Evolutionary conservation across 2,329 filamentous ascomycete genomes (phyloP).

Genomic region (Clonostachys chloroleuca): DNA sequence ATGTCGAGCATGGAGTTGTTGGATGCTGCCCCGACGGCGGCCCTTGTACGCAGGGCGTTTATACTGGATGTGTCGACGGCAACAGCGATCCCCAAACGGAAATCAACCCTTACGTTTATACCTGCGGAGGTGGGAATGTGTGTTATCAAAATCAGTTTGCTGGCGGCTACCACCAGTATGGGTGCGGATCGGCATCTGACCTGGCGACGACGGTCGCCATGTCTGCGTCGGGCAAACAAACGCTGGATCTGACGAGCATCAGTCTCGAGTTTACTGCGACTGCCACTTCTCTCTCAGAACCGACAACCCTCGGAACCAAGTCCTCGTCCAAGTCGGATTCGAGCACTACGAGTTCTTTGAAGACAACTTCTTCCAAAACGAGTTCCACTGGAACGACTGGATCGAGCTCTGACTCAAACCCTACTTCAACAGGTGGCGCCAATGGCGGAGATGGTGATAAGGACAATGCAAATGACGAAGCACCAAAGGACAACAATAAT

Average conservation of each 20-base stretch:
- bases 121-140: conserved; percentile 43
- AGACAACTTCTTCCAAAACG: background rate
- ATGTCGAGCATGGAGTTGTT: conserved; percentile 40
- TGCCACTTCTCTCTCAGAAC: conserved; percentile 28
- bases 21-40: conserved; percentile 51
- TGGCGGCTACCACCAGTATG: conserved; percentile 52
- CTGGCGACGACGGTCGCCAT: conserved; percentile 43
- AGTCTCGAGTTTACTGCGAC: conserved; percentile 33
- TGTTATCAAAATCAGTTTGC: conserved; percentile 53
- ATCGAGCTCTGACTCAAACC: conserved; percentile 3
- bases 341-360: background rate
- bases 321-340: conserved; percentile 1
- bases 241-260: conserved; percentile 27
- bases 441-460: background rate
- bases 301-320: conserved; percentile 31
- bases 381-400: conserved; percentile 9
- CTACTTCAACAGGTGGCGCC: background rate
- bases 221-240: conserved; percentile 33
- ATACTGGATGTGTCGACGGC: conserved; percentile 51
- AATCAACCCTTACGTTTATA: conserved; percentile 52
- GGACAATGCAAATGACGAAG: conserved; percentile 7
- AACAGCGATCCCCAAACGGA: conserved; percentile 44
- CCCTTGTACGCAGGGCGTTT: conserved; percentile 49
- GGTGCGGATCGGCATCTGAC: conserved; percentile 44
- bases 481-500: conserved; percentile 18